phyloP scores from a whole-genome alignment of 2,329 filamentous ascomycete genomes.

The Verticillium longisporum region DNA sequence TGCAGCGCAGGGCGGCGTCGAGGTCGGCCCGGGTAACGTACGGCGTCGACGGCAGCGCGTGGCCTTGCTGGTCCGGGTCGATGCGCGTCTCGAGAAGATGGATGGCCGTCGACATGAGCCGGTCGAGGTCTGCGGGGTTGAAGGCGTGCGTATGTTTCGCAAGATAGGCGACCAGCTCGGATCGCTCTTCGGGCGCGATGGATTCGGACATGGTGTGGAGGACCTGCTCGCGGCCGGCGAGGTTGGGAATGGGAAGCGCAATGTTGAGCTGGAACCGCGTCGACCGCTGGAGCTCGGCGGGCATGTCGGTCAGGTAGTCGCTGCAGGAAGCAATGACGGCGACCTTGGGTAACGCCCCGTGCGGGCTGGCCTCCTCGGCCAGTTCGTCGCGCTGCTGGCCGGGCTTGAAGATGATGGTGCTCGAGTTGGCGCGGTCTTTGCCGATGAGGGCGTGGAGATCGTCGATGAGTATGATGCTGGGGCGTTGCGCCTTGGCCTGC shows the following conservation, averaged over 20 bases:
- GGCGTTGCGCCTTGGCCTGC: constrained; percentile 60
- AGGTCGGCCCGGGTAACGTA: constrained; percentile 45
- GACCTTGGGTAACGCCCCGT: constrained; percentile 44
- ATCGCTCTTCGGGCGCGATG: constrained; percentile 38
- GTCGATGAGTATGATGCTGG: constrained; percentile 75
- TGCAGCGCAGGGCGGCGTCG: constrained; percentile 56
- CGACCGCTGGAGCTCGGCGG: constrained; percentile 57
- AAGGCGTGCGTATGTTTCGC: constrained; percentile 80
- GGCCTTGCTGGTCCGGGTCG: constrained; percentile 15
- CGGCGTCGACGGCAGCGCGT: constrained; percentile 8
- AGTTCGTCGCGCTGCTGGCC: constrained; percentile 51
- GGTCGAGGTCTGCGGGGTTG: constrained; percentile 69
- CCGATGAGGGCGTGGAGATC: constrained; percentile 64
- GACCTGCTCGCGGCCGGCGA: constrained; percentile 64
- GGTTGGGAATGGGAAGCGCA: constrained; percentile 71
- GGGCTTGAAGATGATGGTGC: constrained; percentile 42
- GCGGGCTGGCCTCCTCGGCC: constrained; percentile 26
- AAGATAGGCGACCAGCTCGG: constrained; percentile 50
- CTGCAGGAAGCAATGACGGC: constrained; percentile 68
- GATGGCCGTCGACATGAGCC: constrained; percentile 41
- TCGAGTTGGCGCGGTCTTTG: constrained; percentile 46
- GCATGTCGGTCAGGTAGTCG: constrained; percentile 67
- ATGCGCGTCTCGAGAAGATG: constrained; percentile 22
- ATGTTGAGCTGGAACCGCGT: constrained; percentile 63
- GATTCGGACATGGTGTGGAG: constrained; percentile 51